phyloP scores from a whole-genome alignment of 495 filamentous ascomycete genomes.

The Penicillium daleae region DNA sequence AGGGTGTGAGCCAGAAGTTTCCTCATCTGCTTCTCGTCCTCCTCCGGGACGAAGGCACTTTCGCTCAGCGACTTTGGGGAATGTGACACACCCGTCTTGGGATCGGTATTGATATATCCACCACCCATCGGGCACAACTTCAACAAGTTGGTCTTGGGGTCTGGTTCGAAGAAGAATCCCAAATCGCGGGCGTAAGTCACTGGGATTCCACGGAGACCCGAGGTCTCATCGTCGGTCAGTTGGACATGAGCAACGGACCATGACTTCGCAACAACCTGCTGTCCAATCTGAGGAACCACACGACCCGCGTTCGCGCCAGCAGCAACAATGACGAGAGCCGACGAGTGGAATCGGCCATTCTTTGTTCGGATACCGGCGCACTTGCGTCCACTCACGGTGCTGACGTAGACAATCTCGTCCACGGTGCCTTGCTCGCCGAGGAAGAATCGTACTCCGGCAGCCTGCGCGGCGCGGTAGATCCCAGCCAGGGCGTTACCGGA shows the following conservation, averaged over 20 bases:
- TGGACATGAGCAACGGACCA: conserved; percentile 59
- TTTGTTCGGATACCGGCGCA: conserved; percentile 40
- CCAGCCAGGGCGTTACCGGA: conserved; percentile 48
- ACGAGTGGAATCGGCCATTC: conserved; percentile 41
- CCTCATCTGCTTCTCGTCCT: conserved; percentile 52
- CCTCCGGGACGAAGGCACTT: conserved; percentile 49
- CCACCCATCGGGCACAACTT: conserved; percentile 60
- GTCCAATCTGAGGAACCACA: conserved; percentile 43
- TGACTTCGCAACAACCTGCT: conserved; percentile 51
- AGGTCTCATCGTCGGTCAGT: conserved; percentile 55
- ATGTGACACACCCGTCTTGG: conserved; percentile 35
- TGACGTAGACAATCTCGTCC: conserved; percentile 31
- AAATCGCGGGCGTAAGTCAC: conserved; percentile 59
- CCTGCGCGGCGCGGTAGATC: conserved; percentile 31
- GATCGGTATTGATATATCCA: conserved; percentile 55
- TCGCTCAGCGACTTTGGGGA: conserved; percentile 36
- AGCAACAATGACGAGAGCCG: conserved; percentile 45
- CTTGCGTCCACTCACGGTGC: conserved; percentile 25
- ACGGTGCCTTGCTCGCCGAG: conserved; percentile 37
- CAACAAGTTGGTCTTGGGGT: conserved; percentile 53
- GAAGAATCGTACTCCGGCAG: conserved; percentile 41
- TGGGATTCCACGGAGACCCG: conserved; percentile 54
- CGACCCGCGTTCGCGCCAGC: conserved; percentile 45
- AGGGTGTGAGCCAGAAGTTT: conserved; percentile 53
- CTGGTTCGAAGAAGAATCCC: conserved; percentile 64